Conservation (phyloP, 2,329 filamentous ascomycete species). For the Graphilbum fragrans region DNA sequence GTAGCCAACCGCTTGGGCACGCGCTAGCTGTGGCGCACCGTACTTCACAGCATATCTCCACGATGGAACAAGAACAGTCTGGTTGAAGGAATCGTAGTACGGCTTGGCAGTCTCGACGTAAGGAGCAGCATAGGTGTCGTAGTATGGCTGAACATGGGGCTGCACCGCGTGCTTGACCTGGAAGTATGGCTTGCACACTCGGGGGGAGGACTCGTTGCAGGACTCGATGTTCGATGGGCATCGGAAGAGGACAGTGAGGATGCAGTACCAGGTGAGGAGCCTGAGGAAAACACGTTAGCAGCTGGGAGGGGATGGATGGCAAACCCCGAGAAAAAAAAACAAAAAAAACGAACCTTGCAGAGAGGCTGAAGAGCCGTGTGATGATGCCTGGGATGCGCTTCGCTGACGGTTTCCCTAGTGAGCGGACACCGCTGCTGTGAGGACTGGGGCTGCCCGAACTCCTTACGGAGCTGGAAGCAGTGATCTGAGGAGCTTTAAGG, state of each 20-base stretch:
- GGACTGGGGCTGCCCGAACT: not conserved
- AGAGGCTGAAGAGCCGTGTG: not conserved
- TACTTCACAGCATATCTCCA: conserved; percentile 57
- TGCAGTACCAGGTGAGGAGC: conserved; percentile 72
- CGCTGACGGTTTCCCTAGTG: not conserved
- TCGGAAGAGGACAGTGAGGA: conserved; percentile 68
- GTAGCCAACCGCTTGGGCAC: conserved; percentile 52
- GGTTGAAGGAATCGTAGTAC: conserved; percentile 54
- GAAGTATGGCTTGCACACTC: conserved; percentile 76
- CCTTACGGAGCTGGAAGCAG: not conserved
- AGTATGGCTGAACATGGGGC: conserved; percentile 76
- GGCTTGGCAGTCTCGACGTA: conserved; percentile 68
- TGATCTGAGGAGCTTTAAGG: too few relatives aligned
- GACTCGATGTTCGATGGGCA: conserved; percentile 62
- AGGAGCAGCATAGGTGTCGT: conserved; percentile 69
- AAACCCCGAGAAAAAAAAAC: not conserved
- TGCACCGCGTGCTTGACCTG: conserved; percentile 47
- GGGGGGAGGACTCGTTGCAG: conserved; percentile 58
- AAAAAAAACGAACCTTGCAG: not conserved
- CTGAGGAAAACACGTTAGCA: too few relatives aligned
- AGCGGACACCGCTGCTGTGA: too few relatives aligned
- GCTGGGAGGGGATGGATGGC: not conserved
- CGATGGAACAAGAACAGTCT: conserved; percentile 56
- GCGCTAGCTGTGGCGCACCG: conserved; percentile 59
- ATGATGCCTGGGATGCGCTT: not conserved